Base-by-base conservation (phyloP, 257 asterid species). In the Ehretia macrophylla region DNA sequence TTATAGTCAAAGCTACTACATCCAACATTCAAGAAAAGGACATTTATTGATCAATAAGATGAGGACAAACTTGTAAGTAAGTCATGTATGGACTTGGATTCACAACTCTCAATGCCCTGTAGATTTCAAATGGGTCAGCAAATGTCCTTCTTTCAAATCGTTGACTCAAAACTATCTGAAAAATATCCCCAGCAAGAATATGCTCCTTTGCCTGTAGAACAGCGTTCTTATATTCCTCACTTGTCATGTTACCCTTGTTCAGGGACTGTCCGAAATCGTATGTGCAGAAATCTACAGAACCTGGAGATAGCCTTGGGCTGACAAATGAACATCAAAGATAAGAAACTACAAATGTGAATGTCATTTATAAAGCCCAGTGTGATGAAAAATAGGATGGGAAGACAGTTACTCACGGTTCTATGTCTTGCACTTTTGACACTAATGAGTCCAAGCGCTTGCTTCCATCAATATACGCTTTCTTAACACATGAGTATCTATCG, bases 71-170 rank as follows among this genome's bases (percentile, higher is more conserved):
- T 85, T 92, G 97, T 66, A 88, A 56, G 68, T 92, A 92, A 62
- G 79, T 72, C 97, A 92, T 92, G 60, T 84, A 81, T 54, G 99
- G 96, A 75, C 99, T 92, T 20, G 96, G 99, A 80, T 88, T 92
- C 68, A 80, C 95, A 65, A 84, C 77, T 79, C 97, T 84, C 68
- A 92, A 54, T 69, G 99, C 86, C 80, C 99, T 76, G 62, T 92
- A 92, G 38, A 92, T 77, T 79, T 92, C 97, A 70, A 86, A 92
- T 5, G 99, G 99, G 58, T 88, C 88, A 42, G 97, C 95, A 79
- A 81, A 88, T 42, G 96, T 92, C 75, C 94, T 75, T 66, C 78
- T 77, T 60, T 86, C 97, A 58, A 86, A 92, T 10, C 97, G 94
- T 60, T 92, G 97, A 62, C 99, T 92, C 52, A 81, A 69, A 64